Percentiles rank a stretch among this genome's conserved stretches.
phyloP scores from a whole-genome alignment of 1,139 yeast species.

The Geotrichum reessii region DNA sequence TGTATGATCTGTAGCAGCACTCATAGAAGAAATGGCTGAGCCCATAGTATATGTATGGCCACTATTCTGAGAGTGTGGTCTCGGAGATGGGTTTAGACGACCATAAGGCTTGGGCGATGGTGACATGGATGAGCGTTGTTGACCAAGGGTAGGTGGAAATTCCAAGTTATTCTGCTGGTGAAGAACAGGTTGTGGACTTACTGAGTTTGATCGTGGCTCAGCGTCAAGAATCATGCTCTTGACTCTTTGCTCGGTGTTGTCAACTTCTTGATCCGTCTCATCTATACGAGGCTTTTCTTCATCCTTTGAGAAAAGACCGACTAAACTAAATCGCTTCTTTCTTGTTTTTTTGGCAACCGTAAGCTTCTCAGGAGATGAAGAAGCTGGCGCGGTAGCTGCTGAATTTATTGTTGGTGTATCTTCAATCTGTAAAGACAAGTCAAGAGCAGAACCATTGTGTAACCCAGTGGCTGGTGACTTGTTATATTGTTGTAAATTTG shows the following conservation, averaged over 20 bases:
- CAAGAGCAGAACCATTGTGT: neutral
- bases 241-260: neutral
- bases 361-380: neutral
- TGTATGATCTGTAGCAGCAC: neutral
- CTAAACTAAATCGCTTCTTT: constrained; percentile 7
- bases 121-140: neutral
- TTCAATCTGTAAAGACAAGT: neutral
- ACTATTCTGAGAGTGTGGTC: neutral
- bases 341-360: neutral
- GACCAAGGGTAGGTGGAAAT: neutral
- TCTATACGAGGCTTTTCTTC: neutral
- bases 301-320: constrained; percentile 1
- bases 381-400: neutral
- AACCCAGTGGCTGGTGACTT: neutral
- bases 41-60: neutral
- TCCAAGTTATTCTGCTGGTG: neutral
- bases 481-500: neutral
- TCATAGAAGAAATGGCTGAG: neutral
- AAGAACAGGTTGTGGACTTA: neutral
- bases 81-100: neutral
- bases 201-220: neutral
- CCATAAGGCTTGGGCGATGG: neutral
- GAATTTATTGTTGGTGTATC: neutral
- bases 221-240: neutral
- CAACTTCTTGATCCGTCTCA: neutral